These are phyloP conservation scores for Phytophthora hybrid DNA, from an alignment of 352 stramenopile genomes.

Conservation along the genomic window DNA sequence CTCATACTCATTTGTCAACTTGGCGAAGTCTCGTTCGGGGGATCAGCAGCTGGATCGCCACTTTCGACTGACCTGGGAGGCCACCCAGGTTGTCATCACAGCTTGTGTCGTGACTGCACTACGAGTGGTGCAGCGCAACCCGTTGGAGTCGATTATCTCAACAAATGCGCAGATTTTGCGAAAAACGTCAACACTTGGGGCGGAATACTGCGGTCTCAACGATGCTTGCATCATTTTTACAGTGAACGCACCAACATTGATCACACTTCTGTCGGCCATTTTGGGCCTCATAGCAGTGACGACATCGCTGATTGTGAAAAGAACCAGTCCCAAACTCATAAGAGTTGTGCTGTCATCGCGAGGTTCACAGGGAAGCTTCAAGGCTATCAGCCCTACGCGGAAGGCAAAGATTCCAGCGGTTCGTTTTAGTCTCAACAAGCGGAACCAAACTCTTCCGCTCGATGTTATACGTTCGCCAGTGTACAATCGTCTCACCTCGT, in stretches of 20 bases:
- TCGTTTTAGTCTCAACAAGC: slow-evolving; percentile 17
- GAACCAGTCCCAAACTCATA: slow-evolving; percentile 2
- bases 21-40: slow-evolving; percentile 7
- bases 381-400: neutral
- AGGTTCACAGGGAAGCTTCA: neutral
- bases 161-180: slow-evolving; percentile 12
- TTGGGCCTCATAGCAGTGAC: neutral
- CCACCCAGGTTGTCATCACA: slow-evolving; percentile 17
- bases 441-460: slow-evolving; percentile 1
- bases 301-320: slow-evolving; percentile 5
- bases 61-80: slow-evolving; percentile 29
- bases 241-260: neutral
- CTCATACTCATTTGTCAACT: slow-evolving; percentile 25
- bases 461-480: neutral
- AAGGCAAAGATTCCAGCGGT: neutral
- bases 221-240: slow-evolving; percentile 22
- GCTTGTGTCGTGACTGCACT: slow-evolving; percentile 1
- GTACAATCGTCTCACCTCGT: slow-evolving; percentile 20
- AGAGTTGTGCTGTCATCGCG: neutral
- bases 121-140: slow-evolving; percentile 5
- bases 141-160: slow-evolving; percentile 8
- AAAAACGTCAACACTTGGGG: slow-evolving; percentile 14
- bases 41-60: slow-evolving; percentile 21
- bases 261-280: neutral
- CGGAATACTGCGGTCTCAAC: slow-evolving; percentile 11